Evolutionary conservation across 2,329 filamentous ascomycete species (phyloP).

Genomic region (Ceratocystiopsis sp.): DNA sequence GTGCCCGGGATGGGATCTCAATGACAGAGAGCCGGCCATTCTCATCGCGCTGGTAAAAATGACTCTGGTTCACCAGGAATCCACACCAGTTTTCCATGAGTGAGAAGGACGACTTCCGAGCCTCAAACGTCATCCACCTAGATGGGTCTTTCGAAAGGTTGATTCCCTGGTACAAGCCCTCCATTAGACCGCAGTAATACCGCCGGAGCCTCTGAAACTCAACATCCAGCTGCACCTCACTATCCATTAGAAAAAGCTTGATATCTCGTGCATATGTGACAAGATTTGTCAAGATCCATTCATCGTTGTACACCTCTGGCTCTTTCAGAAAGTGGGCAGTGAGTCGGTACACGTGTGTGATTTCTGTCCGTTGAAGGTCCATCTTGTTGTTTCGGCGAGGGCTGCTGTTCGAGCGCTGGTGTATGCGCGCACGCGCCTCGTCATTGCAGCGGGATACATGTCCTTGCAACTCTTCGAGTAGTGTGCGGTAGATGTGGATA

Average conservation of each 20-base stretch:
- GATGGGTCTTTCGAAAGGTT: conserved; percentile 71
- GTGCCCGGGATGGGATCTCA: conserved; percentile 25
- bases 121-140: conserved; percentile 95
- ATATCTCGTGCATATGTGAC: conserved; percentile 82
- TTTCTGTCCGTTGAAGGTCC: conserved; percentile 77
- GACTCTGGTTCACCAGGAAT: conserved; percentile 76
- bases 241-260: conserved; percentile 86
- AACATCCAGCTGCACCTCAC: conserved; percentile 87
- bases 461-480: conserved; percentile 78
- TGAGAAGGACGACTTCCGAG: conserved; percentile 83
- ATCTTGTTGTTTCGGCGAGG: conserved; percentile 68
- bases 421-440: conserved; percentile 71
- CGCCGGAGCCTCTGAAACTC: conserved; percentile 82
- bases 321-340: conserved; percentile 79
- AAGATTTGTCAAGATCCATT: conserved; percentile 80
- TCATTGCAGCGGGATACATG: conserved; percentile 76
- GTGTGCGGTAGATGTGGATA: conserved; percentile 74
- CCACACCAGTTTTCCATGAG: conserved; percentile 99
- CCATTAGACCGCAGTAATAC: conserved; percentile 87
- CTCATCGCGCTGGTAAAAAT: conserved; percentile 69
- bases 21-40: conserved; percentile 74
- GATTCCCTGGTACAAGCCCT: conserved; percentile 83
- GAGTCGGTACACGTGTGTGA: conserved; percentile 89
- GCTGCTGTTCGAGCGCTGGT: conserved; percentile 71
- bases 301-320: conserved; percentile 62